Evolutionary conservation across 192 early-diverging fungal species (phyloP).

Genomic region (Funneliformis mosseae): DNA sequence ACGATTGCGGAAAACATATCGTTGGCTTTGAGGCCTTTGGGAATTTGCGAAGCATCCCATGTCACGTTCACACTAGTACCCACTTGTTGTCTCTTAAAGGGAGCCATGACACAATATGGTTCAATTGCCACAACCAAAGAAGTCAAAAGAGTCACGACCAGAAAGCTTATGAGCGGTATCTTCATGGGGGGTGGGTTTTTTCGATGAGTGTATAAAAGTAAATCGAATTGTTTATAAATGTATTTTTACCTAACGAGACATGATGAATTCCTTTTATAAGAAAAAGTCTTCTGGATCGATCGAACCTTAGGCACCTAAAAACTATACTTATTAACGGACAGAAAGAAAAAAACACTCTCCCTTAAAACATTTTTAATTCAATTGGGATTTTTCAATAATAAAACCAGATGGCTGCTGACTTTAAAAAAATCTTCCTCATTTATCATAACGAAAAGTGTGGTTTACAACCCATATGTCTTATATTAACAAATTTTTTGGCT

Average conservation of each 20-base stretch:
- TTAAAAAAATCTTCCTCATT: no score
- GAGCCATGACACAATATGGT: not conserved
- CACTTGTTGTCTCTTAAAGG: not conserved
- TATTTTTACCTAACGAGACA: not conserved
- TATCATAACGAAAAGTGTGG: no score
- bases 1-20: not conserved
- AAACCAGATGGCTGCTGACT: no score
- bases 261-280: no score
- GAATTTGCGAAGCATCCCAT: slow-evolving; percentile 3
- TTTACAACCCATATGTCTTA: no score
- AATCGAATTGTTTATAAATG: not conserved
- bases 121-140: not conserved
- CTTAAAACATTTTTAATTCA: no score
- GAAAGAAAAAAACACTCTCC: no score
- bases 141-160: not conserved
- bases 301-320: no score
- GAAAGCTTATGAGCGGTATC: not conserved
- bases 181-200: slow-evolving; percentile 6
- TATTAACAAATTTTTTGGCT: no score
- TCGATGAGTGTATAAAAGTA: not conserved
- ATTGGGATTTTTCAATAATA: no score
- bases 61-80: not conserved
- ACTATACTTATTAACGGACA: no score
- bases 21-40: not conserved
- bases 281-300: no score